Base-by-base conservation (phyloP, 176 grass and related monocot genomes). In the Hordeum marinum region DNA sequence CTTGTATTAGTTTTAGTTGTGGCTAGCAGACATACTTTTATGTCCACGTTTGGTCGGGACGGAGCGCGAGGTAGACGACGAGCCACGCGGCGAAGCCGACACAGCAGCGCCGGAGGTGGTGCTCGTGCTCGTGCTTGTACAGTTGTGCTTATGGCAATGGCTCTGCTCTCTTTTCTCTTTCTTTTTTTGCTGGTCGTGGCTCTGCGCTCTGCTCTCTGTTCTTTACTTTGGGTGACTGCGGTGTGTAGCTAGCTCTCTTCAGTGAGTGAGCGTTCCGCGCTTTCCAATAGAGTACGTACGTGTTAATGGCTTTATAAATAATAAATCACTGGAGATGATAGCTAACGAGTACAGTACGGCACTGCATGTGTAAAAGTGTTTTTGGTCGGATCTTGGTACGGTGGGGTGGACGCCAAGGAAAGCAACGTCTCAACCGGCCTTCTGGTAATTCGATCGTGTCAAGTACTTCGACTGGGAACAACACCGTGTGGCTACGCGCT, bases 11-110 rank as follows among this genome's bases (percentile, higher is more conserved):
- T 40, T 40, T 40, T 40, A 7, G 39, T 9, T 40, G 39, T 40
- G 39, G 39, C 39, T 40, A 40, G 39, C 39, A 40, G 39, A 34
- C 32, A 34, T 34, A 34, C 32, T 34, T 52, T 52, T 52, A 18
- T 36, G 32, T 36, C 48, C 48, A 52, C 48, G 48, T 52, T 52
- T 52, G 48, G 48, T 52, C 48, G 6, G 95, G 95, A 63, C 21
- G 92, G 0, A 91, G 89, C 1, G 83, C 78, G 40, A 92, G 92
- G 79, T 89, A 97, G 84, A 91, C 70, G 84, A 92, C 88, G 57
- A 97, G 80, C 21, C 90, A 94, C 34, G 87, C 84, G 63, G 55
- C 67, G 35, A 94, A 26, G 86, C 79, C 20, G 36, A 90, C 85
- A 72, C 85, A 87, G 85, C 83, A 86, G 17, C 82, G 87, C 3